Evolutionary conservation across 352 stramenopile species (phyloP), one percentile per base, ranked within the genome.

Genomic region (Globisporangium takayamanum): DNA sequence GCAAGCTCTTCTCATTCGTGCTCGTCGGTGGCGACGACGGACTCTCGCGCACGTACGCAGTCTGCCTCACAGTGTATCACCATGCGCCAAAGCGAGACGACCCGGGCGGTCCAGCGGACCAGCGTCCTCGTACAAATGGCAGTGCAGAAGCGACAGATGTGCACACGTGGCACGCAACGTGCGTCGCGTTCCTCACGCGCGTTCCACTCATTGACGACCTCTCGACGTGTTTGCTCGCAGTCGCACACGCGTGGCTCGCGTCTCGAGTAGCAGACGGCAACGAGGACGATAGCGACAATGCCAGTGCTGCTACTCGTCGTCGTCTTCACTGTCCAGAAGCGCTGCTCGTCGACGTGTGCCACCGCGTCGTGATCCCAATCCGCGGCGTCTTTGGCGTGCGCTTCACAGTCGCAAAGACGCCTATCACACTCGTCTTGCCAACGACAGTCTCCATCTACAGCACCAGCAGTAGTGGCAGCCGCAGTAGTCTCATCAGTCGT

Each of bases 1-100:
- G 72, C 18, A 84, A 83, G 48, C 12, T 88, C 3, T 93, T 92
- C 62, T 90, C 83, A 16, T 95, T 93, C 48, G 74, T 92, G 0
- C 63, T 95, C 14, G 79, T 92, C 5, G 83, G 85, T 53, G 83
- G 83, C 18, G 48, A 75, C n/a, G 85, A 95, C 47, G 83, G 83
- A 15, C 50, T 90, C 16, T 89, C 66, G 36, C 60, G 80, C 5
- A 90, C 72, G 57, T 92, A 91, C 60, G 82, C 74, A 0, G 68
- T 91, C 2, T 92, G 78, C 58, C 47, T 91, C 37, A 76, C 88
- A 54, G 66, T 90, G 25, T 92, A 91, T 26, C 77, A 92, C 62
- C 77, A 64, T 1, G 41, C 41, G 18, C 49, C 60, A 8, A 66
- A 56, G 26, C 46, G 54, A 22, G 42, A 52, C 12, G 49, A 57